Evolutionary conservation across 1,284 basidiomycete genomes (phyloP).

Genomic region (Tremellales sp.): DNA sequence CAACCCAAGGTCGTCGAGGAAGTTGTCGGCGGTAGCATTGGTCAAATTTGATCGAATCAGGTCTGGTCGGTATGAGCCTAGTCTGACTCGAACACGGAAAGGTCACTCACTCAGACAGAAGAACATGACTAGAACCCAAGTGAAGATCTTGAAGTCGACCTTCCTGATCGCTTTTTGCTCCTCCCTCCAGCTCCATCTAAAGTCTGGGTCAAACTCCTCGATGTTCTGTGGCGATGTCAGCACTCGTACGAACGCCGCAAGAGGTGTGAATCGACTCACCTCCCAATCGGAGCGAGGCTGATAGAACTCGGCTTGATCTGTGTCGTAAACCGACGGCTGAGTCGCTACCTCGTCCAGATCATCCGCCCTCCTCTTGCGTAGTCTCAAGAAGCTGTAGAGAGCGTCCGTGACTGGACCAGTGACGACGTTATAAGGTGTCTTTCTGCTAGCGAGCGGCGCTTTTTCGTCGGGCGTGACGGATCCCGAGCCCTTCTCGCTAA

Average conservation of each 20-base stretch:
- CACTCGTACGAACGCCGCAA: neutral
- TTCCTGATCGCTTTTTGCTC: constrained; percentile 60
- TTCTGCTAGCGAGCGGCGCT: neutral
- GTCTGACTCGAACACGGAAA: neutral
- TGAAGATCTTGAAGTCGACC: constrained; percentile 56
- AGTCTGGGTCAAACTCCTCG: constrained; percentile 56
- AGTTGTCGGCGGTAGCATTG: constrained; percentile 62
- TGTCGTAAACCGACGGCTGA: constrained; percentile 3
- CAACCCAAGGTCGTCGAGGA: constrained; percentile 57
- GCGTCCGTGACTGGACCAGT: neutral
- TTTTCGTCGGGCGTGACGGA: neutral
- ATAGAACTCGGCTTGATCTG: constrained; percentile 2
- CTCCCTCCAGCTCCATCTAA: constrained; percentile 65
- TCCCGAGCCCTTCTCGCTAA: neutral
- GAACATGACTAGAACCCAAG: neutral
- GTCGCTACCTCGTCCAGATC: constrained; percentile 2
- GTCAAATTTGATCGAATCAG: constrained; percentile 52
- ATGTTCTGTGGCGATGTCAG: constrained; percentile 10
- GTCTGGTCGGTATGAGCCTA: neutral
- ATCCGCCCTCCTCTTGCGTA: neutral
- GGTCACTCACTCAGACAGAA: neutral
- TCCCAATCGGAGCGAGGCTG: neutral
- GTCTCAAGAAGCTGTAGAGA: neutral
- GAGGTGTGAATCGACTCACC: neutral
- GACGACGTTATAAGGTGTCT: neutral